A percentile compares a stretch with the other conserved stretches of the same genome.
These are phyloP conservation scores for Phytopythium oedochilum DNA, from an alignment of 352 stramenopile genomes.

Conservation along the genomic window DNA sequence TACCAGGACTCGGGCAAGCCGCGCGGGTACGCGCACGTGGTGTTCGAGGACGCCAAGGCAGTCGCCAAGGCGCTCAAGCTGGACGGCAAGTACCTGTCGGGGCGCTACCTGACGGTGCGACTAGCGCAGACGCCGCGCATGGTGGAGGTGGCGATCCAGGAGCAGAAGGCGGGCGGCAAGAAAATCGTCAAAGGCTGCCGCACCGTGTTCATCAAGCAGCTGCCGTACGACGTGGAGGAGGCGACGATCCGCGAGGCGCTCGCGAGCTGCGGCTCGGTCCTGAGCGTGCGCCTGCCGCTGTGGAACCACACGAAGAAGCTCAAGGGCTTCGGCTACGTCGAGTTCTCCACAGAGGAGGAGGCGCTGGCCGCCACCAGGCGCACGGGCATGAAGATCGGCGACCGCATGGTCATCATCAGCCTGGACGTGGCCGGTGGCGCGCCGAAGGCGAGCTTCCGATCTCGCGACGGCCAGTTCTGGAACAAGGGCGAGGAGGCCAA, in stretches of 20 bases:
- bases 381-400: slow-evolving; percentile 84
- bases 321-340: slow-evolving; percentile 96
- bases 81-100: slow-evolving; percentile 86
- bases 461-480: slow-evolving; percentile 83
- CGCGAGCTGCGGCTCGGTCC: slow-evolving; percentile 84
- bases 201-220: slow-evolving; percentile 94
- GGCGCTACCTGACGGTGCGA: slow-evolving; percentile 89
- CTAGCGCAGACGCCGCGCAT: slow-evolving; percentile 66
- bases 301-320: slow-evolving; percentile 93
- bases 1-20: slow-evolving; percentile 90
- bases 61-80: slow-evolving; percentile 80
- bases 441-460: slow-evolving; percentile 91
- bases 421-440: slow-evolving; percentile 85
- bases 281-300: slow-evolving; percentile 90
- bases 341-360: slow-evolving; percentile 80
- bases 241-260: slow-evolving; percentile 82
- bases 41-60: slow-evolving; percentile 79
- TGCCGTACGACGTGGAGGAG: slow-evolving; percentile 92
- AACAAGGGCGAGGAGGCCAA: slow-evolving; percentile 86
- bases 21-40: slow-evolving; percentile 91
- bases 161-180: slow-evolving; percentile 64
- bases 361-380: slow-evolving; percentile 61
- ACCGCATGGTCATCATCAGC: slow-evolving; percentile 90
- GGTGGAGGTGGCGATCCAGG: slow-evolving; percentile 64
- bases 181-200: slow-evolving; percentile 81